Evolutionary conservation across 2,329 filamentous ascomycete species (phyloP), one percentile per base, ranked within the genome.

Genomic region (Verruconis gallopava): DNA sequence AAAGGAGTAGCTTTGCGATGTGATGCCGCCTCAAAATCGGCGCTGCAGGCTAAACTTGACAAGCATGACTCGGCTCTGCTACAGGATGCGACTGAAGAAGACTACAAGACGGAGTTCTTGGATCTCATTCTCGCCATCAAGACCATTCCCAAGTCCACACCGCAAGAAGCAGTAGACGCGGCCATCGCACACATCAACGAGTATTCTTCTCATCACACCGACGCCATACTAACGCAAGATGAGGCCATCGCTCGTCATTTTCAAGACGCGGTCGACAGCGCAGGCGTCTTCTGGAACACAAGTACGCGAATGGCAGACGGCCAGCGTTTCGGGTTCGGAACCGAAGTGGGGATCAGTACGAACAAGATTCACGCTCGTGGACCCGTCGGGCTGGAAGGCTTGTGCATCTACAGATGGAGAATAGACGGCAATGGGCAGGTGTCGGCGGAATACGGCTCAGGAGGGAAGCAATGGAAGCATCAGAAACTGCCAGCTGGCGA

Each of bases 361-460:
- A 98, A 95, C 69, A 98, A 96, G 69, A 94, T 98, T 49, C 91
- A 98, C 59, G 83, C 85, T 1, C 71, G 91, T 39, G 91, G 91
- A 0, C 91, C 91, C 0, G 91, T 98, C 4, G 91, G 91, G 1
- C 66, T 98, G 40, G 91, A 96, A 56, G 91, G 91, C 1, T 63
- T 98, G 59, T 94, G 85, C 58, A 96, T 96, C 48, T 95, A 98
- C 66, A 95, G 95, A 68, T 98, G 95, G 68, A 77, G 91, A 61
- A 72, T 98, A 48, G 70, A 82, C 28, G 91, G 89, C 1, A 68
- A 75, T 45, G 91, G 88, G 6, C 91, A 98, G 50, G 70, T 79
- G n/a, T 85, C 84, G 17, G 73, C 73, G 0, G 77, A 76, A 42
- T 96, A 95, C 57, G 72, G 70, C 2, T 58, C 61, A 18, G 71